Conservation (phyloP, 331 rosid species). For the Malus hybrid region DNA sequence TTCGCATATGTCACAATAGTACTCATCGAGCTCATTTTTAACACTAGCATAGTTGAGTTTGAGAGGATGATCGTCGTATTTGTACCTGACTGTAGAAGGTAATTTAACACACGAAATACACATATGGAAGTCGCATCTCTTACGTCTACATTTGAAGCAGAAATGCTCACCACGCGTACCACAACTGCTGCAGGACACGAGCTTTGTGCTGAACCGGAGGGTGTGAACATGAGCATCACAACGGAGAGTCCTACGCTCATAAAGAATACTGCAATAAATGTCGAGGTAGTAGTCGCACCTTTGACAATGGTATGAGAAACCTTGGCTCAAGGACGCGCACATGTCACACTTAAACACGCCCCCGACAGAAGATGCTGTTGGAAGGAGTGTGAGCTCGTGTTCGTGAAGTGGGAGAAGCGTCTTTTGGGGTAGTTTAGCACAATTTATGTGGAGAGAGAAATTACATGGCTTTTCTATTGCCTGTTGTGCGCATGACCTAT, state of each 20-base stretch:
- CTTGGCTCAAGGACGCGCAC: not conserved
- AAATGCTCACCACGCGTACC: rapidly evolving
- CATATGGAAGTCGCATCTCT: not conserved
- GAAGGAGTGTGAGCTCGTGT: not conserved
- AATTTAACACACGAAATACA: not conserved
- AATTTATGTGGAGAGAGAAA: not conserved
- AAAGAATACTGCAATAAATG: not conserved
- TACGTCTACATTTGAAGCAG: not conserved
- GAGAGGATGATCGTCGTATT: not conserved
- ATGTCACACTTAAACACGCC: not conserved
- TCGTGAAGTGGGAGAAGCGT: not conserved
- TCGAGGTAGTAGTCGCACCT: not conserved
- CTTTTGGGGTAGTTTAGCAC: not conserved
- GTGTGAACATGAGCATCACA: too few relatives aligned
- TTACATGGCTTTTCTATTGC: too few relatives aligned
- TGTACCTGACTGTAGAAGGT: not conserved
- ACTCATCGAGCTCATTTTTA: not conserved
- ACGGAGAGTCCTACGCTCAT: not conserved
- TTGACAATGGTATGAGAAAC: not conserved
- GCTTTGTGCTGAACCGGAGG: too few relatives aligned
- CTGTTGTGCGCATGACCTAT: too few relatives aligned
- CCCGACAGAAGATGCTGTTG: not conserved
- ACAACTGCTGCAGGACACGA: not conserved
- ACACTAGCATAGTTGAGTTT: not conserved
- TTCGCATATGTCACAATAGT: not conserved